Evolutionary conservation across 345 rosid species (phyloP).

Genomic region (Cardamine occulta): DNA sequence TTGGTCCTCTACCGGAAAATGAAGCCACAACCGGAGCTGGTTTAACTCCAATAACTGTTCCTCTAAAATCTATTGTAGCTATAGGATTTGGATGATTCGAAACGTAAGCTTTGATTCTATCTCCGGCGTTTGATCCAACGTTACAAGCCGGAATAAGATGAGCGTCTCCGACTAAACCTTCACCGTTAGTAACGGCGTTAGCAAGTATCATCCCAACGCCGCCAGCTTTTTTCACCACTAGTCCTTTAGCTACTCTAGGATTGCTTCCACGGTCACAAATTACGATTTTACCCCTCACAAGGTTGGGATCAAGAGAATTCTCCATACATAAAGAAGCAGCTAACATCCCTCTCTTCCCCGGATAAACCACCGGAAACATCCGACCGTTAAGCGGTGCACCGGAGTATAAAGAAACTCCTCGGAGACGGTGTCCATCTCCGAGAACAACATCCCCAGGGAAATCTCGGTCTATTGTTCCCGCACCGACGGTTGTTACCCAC

Average conservation of each 20-base stretch:
- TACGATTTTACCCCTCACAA: slow-evolving; percentile 67
- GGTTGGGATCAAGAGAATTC: slow-evolving; percentile 59
- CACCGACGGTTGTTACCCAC: slow-evolving; percentile 73
- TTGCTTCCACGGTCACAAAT: slow-evolving; percentile 78
- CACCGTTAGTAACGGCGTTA: slow-evolving; percentile 72
- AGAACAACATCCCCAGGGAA: slow-evolving; percentile 67
- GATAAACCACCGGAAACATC: slow-evolving; percentile 73
- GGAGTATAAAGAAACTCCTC: slow-evolving; percentile 67
- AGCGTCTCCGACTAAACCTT: slow-evolving; percentile 77
- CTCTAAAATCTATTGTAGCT: slow-evolving; percentile 67
- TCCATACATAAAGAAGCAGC: slow-evolving; percentile 75
- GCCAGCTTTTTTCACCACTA: slow-evolving; percentile 78
- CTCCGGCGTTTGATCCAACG: slow-evolving; percentile 64
- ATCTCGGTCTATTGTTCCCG: slow-evolving; percentile 71
- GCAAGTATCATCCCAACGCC: slow-evolving; percentile 83
- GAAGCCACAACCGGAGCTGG: slow-evolving; percentile 85
- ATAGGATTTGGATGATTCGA: slow-evolving; percentile 42
- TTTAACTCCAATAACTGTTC: slow-evolving; percentile 68
- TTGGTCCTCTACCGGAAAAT: slow-evolving; percentile 72
- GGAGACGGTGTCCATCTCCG: slow-evolving; percentile 57
- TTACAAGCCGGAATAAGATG: slow-evolving; percentile 72
- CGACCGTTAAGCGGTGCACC: slow-evolving; percentile 52
- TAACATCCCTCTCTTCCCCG: slow-evolving; percentile 59
- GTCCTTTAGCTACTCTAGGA: slow-evolving; percentile 71
- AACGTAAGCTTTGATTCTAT: slow-evolving; percentile 57